Percentiles rank a stretch among this genome's conserved stretches.
These are phyloP conservation scores for Nannizziopsis arthrosporioides DNA, from an alignment of 2,329 filamentous ascomycete species.

Conservation along the genomic window DNA sequence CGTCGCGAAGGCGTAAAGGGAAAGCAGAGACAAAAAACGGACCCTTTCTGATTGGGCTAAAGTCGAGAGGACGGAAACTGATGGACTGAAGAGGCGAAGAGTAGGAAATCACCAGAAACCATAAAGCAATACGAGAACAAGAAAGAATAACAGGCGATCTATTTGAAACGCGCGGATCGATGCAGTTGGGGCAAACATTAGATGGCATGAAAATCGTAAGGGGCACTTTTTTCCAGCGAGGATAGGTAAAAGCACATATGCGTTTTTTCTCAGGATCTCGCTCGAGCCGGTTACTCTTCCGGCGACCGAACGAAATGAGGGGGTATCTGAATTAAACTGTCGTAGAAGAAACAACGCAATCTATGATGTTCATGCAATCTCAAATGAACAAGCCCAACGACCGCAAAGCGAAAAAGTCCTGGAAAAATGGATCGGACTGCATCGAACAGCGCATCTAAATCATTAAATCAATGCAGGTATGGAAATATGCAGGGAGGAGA, in stretches of 20 bases:
- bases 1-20: neutral
- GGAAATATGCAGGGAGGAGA: conserved; percentile 15
- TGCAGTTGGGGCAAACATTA: conserved; percentile 31
- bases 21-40: neutral
- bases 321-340: conserved; percentile 40
- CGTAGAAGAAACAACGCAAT: conserved; percentile 35
- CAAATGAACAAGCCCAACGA: conserved; percentile 17
- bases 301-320: conserved; percentile 34
- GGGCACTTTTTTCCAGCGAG: conserved; percentile 19
- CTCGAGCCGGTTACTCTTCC: conserved; percentile 28
- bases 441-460: conserved; percentile 14
- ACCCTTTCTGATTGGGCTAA: conserved; percentile 1
- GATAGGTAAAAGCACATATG: conserved; percentile 25
- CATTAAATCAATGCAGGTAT: conserved; percentile 11
- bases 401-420: conserved; percentile 9
- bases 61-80: conserved; percentile 11
- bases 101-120: neutral
- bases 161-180: conserved; percentile 30
- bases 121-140: conserved; percentile 15
- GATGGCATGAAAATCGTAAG: conserved; percentile 27
- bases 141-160: conserved; percentile 21
- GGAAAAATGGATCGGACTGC: conserved; percentile 9
- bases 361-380: conserved; percentile 34
- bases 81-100: conserved; percentile 16
- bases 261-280: conserved; percentile 30